Evolutionary conservation across 2,329 filamentous ascomycete genomes (phyloP).

Genomic region (Cladosporium sp.): DNA sequence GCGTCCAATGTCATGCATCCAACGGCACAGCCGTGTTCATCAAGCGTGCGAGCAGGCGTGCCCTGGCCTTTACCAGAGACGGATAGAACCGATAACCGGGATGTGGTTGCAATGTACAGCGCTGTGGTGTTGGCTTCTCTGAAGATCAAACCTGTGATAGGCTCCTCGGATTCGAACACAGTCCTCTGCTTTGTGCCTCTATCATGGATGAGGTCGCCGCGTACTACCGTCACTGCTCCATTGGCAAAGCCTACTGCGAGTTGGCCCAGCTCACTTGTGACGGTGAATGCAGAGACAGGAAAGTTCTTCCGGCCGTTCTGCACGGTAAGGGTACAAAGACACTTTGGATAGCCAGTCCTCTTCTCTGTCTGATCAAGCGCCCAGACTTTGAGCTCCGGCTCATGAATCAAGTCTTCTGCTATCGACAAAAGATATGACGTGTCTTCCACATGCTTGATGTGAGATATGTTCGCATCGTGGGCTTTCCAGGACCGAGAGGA

Average conservation of each 20-base stretch:
- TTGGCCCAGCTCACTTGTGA: slow-evolving; percentile 82
- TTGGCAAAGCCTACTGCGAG: slow-evolving; percentile 94
- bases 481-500: slow-evolving; percentile 79
- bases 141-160: slow-evolving; percentile 85
- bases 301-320: slow-evolving; percentile 90
- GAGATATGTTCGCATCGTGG: slow-evolving; percentile 73
- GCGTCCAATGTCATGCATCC: slow-evolving; percentile 89
- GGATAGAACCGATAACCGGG: slow-evolving; percentile 75
- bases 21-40: slow-evolving; percentile 84
- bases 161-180: slow-evolving; percentile 94
- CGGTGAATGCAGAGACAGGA: slow-evolving; percentile 87
- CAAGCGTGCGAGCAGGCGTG: slow-evolving; percentile 77
- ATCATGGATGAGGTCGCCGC: slow-evolving; percentile 92
- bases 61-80: slow-evolving; percentile 87
- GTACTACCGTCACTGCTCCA: slow-evolving; percentile 84
- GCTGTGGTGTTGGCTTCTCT: slow-evolving; percentile 60
- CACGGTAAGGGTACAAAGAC: slow-evolving; percentile 76
- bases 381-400: slow-evolving; percentile 95
- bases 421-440: slow-evolving; percentile 82
- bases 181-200: slow-evolving; percentile 89
- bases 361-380: slow-evolving; percentile 88
- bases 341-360: slow-evolving; percentile 84
- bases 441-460: slow-evolving; percentile 86
- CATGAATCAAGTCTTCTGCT: slow-evolving; percentile 77
- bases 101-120: slow-evolving; percentile 87